Evolutionary conservation across 768 basidiomycete species (phyloP), one percentile per base, ranked within the genome.

Genomic region (Calocybe cyanea): DNA sequence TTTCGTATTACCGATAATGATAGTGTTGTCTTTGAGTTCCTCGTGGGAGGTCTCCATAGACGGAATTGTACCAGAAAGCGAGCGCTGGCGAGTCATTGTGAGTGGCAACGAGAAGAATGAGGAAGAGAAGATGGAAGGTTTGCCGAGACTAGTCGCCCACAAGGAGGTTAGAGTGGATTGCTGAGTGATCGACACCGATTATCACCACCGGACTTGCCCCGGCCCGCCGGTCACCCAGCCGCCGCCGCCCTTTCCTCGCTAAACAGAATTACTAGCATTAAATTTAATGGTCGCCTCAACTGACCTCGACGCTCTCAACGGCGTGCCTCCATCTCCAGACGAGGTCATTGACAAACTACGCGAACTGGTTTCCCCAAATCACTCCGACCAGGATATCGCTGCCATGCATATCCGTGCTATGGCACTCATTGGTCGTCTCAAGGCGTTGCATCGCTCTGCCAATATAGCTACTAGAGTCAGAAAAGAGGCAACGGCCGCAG

Each of bases 1-100:
- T 28, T 11, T 11, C 5, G 21, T 72, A 83, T 57, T 53, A 87
- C 92, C 92, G 58, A 95, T 70, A 70, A 96, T 83, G 72, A 91
- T 63, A 15, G 92, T 93, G 73, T 95, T 92, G 48, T 92, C 85
- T 64, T 74, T 87, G 71, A 95, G 78, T 46, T 78, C 74, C 28
- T 87, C 73, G 47, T 83, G 77, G 47, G 70, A 59, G 38, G 77
- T 75, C 70, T 88, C 85, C 92, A 93, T 92, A 37, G 89, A 92
- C 15, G 92, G 92, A 62, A 94, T 93, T 9, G 85, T 84, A 39
- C 91, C 92, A 20, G 87, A 85, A 60, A 79, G 74, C 14, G 80
- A 63, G 52, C 80, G 82, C 43, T 73, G 67, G 48, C 72, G 68
- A 57, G 70, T 60, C 70, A 72, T 71, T 45, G 60, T 61, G 25